These are phyloP conservation scores for Apophysomyces sp. DNA, from an alignment of 371 early-diverging fungal genomes.

Conservation along the genomic window DNA sequence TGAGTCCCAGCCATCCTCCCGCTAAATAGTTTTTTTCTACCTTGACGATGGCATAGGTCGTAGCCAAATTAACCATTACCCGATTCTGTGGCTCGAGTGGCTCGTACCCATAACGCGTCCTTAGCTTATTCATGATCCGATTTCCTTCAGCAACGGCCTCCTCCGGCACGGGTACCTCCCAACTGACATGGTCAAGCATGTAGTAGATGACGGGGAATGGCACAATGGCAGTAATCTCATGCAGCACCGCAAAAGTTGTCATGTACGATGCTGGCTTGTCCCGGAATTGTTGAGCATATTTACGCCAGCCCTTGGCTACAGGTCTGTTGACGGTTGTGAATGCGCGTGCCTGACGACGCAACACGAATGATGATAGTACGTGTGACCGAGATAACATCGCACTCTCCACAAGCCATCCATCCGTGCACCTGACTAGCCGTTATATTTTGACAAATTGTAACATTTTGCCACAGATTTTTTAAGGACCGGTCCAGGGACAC, in stretches of 20 bases:
- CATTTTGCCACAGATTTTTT: too few relatives aligned
- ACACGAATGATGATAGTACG: not conserved
- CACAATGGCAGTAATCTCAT: constrained; percentile 87
- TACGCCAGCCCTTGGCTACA: constrained; percentile 38
- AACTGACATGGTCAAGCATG: constrained; percentile 48
- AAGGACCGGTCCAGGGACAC: too few relatives aligned
- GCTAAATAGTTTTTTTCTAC: constrained; percentile 15
- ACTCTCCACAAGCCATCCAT: not conserved
- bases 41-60: constrained; percentile 85
- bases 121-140: constrained; percentile 53
- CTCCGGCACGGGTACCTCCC: constrained; percentile 65
- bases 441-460: too few relatives aligned
- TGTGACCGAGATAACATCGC: not conserved
- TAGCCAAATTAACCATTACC: constrained; percentile 73
- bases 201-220: constrained; percentile 81
- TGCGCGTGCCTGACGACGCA: not conserved
- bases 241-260: constrained; percentile 80
- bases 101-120: constrained; percentile 58
- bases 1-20: too few relatives aligned
- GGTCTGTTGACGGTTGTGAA: constrained; percentile 1
- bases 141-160: constrained; percentile 70
- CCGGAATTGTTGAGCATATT: constrained; percentile 65
- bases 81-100: constrained; percentile 45
- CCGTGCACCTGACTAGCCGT: too few relatives aligned
- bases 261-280: constrained; percentile 79